Percentiles rank a stretch among this genome's conserved stretches.
Evolutionary conservation across 2,329 filamentous ascomycete species (phyloP).

Genomic region (Epichloe coenophiala): DNA sequence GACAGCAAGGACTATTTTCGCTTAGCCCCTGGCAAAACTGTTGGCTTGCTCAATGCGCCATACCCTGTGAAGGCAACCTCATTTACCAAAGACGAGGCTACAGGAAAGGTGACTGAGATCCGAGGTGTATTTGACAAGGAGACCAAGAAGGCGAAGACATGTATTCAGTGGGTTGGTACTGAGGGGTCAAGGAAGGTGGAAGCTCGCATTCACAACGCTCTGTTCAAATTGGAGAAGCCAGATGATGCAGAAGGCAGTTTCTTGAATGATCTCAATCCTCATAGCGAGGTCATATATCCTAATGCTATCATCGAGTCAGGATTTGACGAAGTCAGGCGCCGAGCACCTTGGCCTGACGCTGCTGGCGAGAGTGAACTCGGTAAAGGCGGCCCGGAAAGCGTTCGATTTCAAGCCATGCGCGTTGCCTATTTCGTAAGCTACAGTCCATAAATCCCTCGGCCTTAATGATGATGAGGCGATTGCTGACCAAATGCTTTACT

Average conservation of each 20-base stretch:
- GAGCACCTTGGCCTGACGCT: conserved; percentile 72
- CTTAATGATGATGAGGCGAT: not conserved
- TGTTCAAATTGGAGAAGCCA: conserved; percentile 82
- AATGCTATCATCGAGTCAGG: conserved; percentile 73
- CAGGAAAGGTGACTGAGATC: conserved; percentile 53
- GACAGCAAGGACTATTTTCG: conserved; percentile 70
- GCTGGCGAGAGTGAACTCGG: conserved; percentile 54
- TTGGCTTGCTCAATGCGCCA: conserved; percentile 60
- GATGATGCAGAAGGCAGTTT: conserved; percentile 66
- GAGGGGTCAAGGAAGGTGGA: conserved; percentile 56
- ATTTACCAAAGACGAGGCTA: conserved; percentile 52
- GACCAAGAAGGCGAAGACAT: conserved; percentile 61
- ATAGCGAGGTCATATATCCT: conserved; percentile 68
- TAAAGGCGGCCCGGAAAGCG: conserved; percentile 53
- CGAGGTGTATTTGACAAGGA: conserved; percentile 54
- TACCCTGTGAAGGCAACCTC: conserved; percentile 57
- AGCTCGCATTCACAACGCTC: conserved; percentile 63
- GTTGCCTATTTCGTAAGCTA: conserved; percentile 65
- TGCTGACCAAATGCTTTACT: conserved; percentile 2
- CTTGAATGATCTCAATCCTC: conserved; percentile 69
- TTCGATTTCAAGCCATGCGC: conserved; percentile 84
- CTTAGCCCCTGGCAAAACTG: conserved; percentile 61
- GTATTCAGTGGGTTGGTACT: conserved; percentile 75
- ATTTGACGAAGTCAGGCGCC: conserved; percentile 59
- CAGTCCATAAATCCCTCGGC: not conserved